Base-by-base conservation (phyloP, 2,329 filamentous ascomycete species). In the Aspergillus ochraceoroseus region DNA sequence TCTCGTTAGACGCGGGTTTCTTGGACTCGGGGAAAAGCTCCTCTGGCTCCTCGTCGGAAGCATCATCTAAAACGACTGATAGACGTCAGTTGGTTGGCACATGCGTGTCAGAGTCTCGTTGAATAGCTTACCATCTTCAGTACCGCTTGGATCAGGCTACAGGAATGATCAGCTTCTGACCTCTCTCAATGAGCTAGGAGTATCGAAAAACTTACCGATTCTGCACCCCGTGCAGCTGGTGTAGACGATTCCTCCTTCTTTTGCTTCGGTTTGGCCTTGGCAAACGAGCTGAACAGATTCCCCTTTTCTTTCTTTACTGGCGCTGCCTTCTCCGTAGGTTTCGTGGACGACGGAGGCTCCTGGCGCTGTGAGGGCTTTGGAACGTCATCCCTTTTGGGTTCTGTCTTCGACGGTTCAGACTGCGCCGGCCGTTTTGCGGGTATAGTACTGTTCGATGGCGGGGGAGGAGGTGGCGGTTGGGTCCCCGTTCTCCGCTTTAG, bases 211-310 rank as follows among this genome's bases (percentile, higher is more conserved):
- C 65, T 61, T 33, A 68, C 63, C 23, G 63, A 61, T 45, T 68
- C 61, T 14, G 48, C 50, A 5, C 40, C 50, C 34, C 50, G 51
- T 43, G 54, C 47, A 22, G 57, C 55, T 19, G 69, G 59, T 2
- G 67, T 65, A 23, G 65, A 55, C 9, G 67, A 62, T 3, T 61
- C 65, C 59, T 59, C 70, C 48, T 53, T 65, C 56, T 66, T 73
- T 50, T 51, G 49, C 54, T 81, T 86, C 7, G 79, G 72, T 55
- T 77, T 86, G 3, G 80, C 70, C 53, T 80, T 82, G 2, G 85
- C 84, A 59, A 94, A 94, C 0, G 86, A 84, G 45, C 83, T 82
- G 72, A 92, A 87, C 17, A 94, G 78, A 44, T 77, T 76, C 2
- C 81, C 77, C 11, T 69, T 72, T 38, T 77, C 75, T 41, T 76